Conservation (phyloP, 1,284 basidiomycete genomes). For the Hortiboletus rubellus region DNA sequence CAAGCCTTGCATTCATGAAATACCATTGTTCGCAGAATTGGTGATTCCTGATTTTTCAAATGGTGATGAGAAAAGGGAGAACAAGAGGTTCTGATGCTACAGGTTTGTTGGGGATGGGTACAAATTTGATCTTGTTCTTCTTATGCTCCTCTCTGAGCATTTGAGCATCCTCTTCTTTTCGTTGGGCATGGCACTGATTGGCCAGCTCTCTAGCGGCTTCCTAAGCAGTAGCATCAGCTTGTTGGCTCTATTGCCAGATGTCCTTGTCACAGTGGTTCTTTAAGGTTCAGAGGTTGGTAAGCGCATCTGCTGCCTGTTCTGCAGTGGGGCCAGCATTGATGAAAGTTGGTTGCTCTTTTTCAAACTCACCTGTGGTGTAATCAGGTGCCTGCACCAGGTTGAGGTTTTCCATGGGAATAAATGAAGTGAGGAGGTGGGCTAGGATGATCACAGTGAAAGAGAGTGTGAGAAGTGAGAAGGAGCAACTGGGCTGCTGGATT, state of each 20-base stretch:
- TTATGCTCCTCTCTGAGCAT: not conserved
- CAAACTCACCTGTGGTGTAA: too few relatives aligned
- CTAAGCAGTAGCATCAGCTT: not conserved
- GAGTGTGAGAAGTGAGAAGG: too few relatives aligned
- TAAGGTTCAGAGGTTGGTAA: too few relatives aligned
- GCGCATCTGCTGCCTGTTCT: too few relatives aligned
- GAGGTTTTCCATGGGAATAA: too few relatives aligned
- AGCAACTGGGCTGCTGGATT: not conserved
- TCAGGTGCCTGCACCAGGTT: too few relatives aligned
- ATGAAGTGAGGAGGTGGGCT: too few relatives aligned
- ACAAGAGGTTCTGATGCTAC: not conserved
- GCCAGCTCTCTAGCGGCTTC: not conserved
- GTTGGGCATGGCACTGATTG: not conserved
- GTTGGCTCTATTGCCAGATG: too few relatives aligned
- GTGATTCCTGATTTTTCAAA: not conserved
- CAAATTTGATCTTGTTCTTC: not conserved
- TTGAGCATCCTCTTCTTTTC: not conserved
- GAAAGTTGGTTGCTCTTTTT: too few relatives aligned
- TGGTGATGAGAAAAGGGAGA: not conserved
- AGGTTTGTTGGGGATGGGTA: not conserved
- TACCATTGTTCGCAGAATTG: conserved; percentile 1
- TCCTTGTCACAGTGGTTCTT: too few relatives aligned
- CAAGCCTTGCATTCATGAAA: not conserved
- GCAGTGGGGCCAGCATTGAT: too few relatives aligned
- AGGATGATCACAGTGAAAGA: too few relatives aligned